Base-by-base conservation (phyloP, 345 rosid genomes). In the Nephelium lappaceum region DNA sequence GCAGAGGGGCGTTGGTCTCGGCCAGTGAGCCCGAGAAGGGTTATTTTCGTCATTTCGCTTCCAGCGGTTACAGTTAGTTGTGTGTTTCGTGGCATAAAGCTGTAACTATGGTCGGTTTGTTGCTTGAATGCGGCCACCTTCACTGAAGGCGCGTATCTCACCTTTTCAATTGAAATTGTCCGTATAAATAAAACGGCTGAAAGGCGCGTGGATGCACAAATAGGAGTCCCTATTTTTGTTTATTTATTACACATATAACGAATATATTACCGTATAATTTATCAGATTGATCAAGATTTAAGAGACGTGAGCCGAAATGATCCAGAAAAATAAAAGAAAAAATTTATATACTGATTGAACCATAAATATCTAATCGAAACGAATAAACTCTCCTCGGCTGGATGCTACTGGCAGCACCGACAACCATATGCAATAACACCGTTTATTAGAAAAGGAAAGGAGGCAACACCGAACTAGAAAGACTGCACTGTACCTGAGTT, bases 1-100 rank as follows among this genome's bases (percentile, higher is more conserved):
- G 87, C 87, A 86, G 94, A 82, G 86, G 61, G 83, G 53, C 63
- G 63, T 71, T 21, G 84, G 62, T 82, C 86, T 89, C 79, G 92
- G 79, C 53, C 85, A 77, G 80, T 41, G 93, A 85, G 93, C 92
- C 82, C 63, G 23, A 39, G 8, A 24, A 71, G 49, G 86, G 85
- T 78, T 72, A 73, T 64, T 84, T 83, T 74, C 43, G 89, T 85
- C 74, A 84, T 82, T 88, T 83, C 49, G 67, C 67, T 39, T 76
- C 67, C 5, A 81, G 83, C 84, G 55, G 87, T 88, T 87, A 83
- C 78, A 63, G 90, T 88, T 87, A 77, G 71, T 78, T 79, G 51
- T 69, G 16, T 24, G 68, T n/a, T 60, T 74, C 21, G 23, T 43
- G 69, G 67, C 25, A 9, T 4, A 71, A 43, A 49, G 67, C 49